These are phyloP conservation scores for Candolleomyces aberdarensis DNA, from an alignment of 768 basidiomycete species.

Conservation along the genomic window DNA sequence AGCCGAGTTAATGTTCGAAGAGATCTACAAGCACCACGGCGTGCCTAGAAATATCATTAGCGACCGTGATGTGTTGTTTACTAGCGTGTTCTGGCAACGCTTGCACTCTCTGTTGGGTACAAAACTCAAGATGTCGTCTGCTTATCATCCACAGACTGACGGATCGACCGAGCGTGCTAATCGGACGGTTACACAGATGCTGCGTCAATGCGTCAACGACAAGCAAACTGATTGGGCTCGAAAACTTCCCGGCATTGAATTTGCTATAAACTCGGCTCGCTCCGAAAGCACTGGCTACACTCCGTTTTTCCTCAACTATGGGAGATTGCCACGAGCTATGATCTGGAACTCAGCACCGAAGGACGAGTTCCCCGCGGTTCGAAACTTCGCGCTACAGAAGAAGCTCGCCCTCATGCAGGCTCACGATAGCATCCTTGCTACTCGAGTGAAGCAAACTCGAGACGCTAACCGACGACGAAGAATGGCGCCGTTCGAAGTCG, in stretches of 20 bases:
- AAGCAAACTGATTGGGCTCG: conserved; percentile 7
- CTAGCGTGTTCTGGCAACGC: conserved; percentile 10
- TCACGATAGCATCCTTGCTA: conserved; percentile 8
- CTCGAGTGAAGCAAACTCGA: conserved; percentile 2
- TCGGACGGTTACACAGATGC: conserved; percentile 10
- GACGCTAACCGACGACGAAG: neutral
- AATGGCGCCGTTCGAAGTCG: neutral
- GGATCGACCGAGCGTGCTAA: conserved; percentile 8
- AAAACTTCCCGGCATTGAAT: conserved; percentile 10
- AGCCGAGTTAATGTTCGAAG: conserved; percentile 9
- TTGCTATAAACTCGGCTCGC: conserved; percentile 7
- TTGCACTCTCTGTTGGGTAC: conserved; percentile 2
- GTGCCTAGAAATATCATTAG: conserved; percentile 7
- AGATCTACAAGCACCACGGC: conserved; percentile 6
- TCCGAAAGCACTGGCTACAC: conserved; percentile 5
- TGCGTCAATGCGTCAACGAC: neutral
- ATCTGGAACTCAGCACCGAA: conserved; percentile 6
- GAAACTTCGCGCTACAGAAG: neutral
- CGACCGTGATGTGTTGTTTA: conserved; percentile 7
- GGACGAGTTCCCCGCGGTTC: conserved; percentile 3
- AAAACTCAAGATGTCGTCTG: conserved; percentile 4
- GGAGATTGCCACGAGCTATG: conserved; percentile 3
- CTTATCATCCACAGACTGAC: conserved; percentile 8
- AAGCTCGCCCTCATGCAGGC: conserved; percentile 7
- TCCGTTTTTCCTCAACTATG: conserved; percentile 8